Conservation (phyloP, 441 rosid genomes). For the Raphanus hybrid region DNA sequence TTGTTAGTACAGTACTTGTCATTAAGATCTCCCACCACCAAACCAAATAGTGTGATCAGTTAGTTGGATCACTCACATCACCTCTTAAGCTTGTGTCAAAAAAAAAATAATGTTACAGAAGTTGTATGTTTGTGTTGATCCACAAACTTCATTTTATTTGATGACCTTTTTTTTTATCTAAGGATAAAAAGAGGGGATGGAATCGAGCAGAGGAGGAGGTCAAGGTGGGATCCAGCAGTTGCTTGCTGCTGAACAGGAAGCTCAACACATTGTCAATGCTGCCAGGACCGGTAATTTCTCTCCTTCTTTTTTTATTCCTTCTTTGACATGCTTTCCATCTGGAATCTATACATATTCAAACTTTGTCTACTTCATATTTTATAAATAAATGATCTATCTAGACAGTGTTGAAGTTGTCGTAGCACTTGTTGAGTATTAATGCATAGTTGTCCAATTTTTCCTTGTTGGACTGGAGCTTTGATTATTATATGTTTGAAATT, state of each 20-base stretch:
- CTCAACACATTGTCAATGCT: constrained; percentile 87
- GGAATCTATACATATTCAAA: neutral
- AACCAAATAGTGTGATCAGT: neutral
- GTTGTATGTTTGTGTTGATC: neutral
- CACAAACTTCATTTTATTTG: neutral
- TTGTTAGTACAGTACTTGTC: neutral
- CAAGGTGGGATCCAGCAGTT: constrained; percentile 88
- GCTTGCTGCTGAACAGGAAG: constrained; percentile 93
- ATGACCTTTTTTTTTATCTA: too few species aligned
- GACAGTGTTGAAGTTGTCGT: neutral
- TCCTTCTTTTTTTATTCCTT: neutral
- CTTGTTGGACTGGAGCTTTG: neutral
- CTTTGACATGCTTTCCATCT: neutral
- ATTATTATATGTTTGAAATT: too few species aligned
- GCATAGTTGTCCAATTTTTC: too few species aligned
- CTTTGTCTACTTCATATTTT: neutral
- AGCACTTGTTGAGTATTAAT: neutral
- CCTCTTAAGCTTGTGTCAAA: neutral
- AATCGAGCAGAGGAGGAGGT: constrained; percentile 51
- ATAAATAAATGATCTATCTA: too few species aligned
- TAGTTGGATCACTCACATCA: neutral
- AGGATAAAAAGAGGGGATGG: constrained; percentile 52
- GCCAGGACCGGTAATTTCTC: constrained; percentile 55
- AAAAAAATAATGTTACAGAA: too few species aligned
- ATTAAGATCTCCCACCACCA: neutral